Conservation (phyloP, 495 filamentous ascomycete species). For the Halenospora varia region DNA sequence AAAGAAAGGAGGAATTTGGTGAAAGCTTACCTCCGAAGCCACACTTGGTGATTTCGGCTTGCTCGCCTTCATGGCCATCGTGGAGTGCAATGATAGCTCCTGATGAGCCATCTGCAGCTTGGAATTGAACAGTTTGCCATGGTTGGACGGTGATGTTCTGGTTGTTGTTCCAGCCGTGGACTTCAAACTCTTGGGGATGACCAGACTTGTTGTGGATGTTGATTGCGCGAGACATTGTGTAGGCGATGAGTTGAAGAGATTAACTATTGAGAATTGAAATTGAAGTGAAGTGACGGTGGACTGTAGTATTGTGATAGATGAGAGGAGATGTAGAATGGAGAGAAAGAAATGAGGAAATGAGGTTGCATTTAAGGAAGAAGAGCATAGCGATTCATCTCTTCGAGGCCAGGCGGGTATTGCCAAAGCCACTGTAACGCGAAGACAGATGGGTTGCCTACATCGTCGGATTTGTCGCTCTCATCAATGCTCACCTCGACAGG, state of each 20-base stretch:
- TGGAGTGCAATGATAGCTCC: conserved; percentile 38
- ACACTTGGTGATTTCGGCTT: conserved; percentile 38
- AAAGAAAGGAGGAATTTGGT: background rate
- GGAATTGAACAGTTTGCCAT: conserved; percentile 20
- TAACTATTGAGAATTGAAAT: background rate
- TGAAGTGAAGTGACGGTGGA: background rate
- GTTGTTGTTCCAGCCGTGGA: conserved; percentile 33
- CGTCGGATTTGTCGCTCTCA: too few species aligned
- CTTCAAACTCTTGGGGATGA: conserved; percentile 34
- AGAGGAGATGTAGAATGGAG: too few species aligned
- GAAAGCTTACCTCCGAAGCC: conserved; percentile 23
- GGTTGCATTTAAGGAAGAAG: too few species aligned
- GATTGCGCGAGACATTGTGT: conserved; percentile 5
- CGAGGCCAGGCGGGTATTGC: too few species aligned
- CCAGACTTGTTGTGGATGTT: conserved; percentile 32
- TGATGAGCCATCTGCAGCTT: conserved; percentile 30
- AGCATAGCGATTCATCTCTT: too few species aligned
- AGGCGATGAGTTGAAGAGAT: background rate
- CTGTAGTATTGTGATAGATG: too few species aligned
- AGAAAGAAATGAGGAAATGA: too few species aligned
- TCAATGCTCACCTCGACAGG: too few species aligned
- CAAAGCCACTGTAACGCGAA: too few species aligned
- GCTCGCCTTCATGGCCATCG: conserved; percentile 36
- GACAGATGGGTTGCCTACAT: too few species aligned
- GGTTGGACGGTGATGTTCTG: conserved; percentile 29